Evolutionary conservation across 106 monocot species (phyloP).

Genomic region (Dioscorea alata): DNA sequence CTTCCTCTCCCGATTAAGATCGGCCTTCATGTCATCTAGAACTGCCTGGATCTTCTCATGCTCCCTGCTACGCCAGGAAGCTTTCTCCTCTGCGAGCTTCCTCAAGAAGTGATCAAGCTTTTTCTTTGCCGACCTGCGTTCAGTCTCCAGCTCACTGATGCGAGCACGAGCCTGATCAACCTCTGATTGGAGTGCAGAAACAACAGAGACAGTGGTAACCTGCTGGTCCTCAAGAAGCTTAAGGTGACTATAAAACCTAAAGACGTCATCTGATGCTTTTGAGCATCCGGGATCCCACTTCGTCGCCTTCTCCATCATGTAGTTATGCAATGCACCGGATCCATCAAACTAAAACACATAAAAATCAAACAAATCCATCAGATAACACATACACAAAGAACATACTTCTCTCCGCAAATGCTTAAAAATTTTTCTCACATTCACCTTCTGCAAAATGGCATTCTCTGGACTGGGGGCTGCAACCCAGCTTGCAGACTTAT

Average conservation of each 20-base stretch:
- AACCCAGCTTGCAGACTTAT: conserved; percentile 15
- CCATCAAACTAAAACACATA: conserved; percentile 37
- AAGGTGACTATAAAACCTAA: conserved; percentile 33
- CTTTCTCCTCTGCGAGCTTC: conserved; percentile 69
- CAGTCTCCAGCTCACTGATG: conserved; percentile 61
- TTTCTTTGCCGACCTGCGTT: conserved; percentile 53
- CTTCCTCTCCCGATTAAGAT: conserved; percentile 74
- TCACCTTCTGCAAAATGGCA: conserved; percentile 54
- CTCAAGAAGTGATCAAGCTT: conserved; percentile 68
- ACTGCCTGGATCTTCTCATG: conserved; percentile 58
- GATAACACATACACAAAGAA: neutral
- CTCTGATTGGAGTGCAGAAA: conserved; percentile 51
- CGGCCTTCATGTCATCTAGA: conserved; percentile 67
- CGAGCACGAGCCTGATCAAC: conserved; percentile 51
- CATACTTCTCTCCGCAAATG: neutral
- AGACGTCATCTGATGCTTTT: conserved; percentile 32
- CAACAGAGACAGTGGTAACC: conserved; percentile 16
- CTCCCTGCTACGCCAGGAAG: conserved; percentile 54
- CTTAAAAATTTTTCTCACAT: neutral
- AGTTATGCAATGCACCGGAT: conserved; percentile 29
- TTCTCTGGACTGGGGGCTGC: conserved; percentile 25
- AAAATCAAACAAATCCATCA: neutral
- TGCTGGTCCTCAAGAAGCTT: conserved; percentile 57
- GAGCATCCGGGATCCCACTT: conserved; percentile 69
- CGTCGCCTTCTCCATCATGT: conserved; percentile 64